Conservation (phyloP, 108 stramenopile species). For the Nitzschia palea region DNA sequence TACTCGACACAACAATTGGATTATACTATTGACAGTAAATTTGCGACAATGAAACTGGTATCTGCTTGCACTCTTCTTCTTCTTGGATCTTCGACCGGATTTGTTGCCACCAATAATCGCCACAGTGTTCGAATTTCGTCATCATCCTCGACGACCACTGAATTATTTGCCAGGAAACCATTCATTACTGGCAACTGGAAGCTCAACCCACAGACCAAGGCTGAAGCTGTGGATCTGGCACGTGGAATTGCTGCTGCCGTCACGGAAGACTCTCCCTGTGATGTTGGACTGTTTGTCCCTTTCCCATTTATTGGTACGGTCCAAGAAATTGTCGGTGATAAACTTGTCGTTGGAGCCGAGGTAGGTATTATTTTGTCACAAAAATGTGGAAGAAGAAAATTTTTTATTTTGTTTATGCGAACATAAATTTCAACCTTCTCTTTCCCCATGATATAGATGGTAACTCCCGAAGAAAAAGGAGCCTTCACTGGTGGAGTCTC, state of each 20-base stretch:
- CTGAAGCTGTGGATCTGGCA: conserved; percentile 65
- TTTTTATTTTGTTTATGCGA: conserved; percentile 36
- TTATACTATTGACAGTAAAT: too few species aligned
- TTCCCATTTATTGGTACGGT: conserved; percentile 75
- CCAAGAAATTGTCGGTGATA: conserved; percentile 54
- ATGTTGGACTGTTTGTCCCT: conserved; percentile 83
- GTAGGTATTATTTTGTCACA: conserved; percentile 42
- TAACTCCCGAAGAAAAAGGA: conserved; percentile 74
- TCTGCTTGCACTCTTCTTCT: neutral
- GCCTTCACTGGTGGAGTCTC: conserved; percentile 97
- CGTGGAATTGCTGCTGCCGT: conserved; percentile 64
- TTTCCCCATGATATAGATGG: conserved; percentile 34
- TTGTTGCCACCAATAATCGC: neutral
- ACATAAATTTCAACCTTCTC: conserved; percentile 19
- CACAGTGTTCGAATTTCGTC: neutral
- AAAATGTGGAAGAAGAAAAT: conserved; percentile 40
- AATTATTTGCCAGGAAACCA: conserved; percentile 50
- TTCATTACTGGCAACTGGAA: conserved; percentile 98
- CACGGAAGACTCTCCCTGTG: conserved; percentile 53
- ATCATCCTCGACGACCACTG: too few species aligned
- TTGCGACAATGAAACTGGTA: conserved; percentile 9
- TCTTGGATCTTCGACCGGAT: conserved; percentile 6
- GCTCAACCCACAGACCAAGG: conserved; percentile 79
- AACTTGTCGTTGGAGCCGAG: conserved; percentile 70
- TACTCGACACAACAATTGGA: too few species aligned